Evolutionary conservation across 2,329 filamentous ascomycete species (phyloP), one percentile per base, ranked within the genome.

Genomic region (Graphilbum ipis-grandicollis): DNA sequence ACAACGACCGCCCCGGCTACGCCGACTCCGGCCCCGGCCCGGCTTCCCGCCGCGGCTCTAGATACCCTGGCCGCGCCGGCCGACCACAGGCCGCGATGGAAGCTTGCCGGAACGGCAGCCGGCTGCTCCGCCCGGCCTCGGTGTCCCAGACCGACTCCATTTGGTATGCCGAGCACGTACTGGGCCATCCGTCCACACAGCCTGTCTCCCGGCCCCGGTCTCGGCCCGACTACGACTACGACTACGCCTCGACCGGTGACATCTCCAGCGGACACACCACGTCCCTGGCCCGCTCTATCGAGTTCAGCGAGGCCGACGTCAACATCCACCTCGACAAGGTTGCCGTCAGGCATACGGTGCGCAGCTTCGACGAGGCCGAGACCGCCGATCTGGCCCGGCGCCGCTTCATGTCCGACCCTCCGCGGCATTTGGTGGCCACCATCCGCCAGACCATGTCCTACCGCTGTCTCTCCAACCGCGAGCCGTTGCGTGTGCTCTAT

Each of bases 361-460:
- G 53, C 29, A 56, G 61, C 33, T 59, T 61, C 40, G 52, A 46
- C 33, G 57, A 61, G 36, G 51, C 54, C 25, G 54, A 64, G 43
- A 57, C 58, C 2, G 48, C 52, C 10, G 44, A 46, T 18, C 48
- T 63, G 25, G 51, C 52, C 29, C 41, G 48, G 25, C 43, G 46
- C 31, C 46, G 62, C 37, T 43, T 41, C n/a, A 44, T 60, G 22
- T 39, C 22, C 1, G 44, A 50, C 28, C 47, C 50, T 1, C 57
- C 57, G 4, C 53, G 52, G 30, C 54, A 53, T 19, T 44, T 66
- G 18, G 50, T 55, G 21, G 56, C 57, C 18, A 58, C 61, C 7
- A 56, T 67, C 37, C 56, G 60, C 33, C 63, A 66, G 45, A 65
- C 60, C 28, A 64, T 68, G 60, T 60, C 59, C 15, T 57, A 56